Evolutionary conservation across 768 basidiomycete species (phyloP).

Genomic region (Tricholoma saponaceum): DNA sequence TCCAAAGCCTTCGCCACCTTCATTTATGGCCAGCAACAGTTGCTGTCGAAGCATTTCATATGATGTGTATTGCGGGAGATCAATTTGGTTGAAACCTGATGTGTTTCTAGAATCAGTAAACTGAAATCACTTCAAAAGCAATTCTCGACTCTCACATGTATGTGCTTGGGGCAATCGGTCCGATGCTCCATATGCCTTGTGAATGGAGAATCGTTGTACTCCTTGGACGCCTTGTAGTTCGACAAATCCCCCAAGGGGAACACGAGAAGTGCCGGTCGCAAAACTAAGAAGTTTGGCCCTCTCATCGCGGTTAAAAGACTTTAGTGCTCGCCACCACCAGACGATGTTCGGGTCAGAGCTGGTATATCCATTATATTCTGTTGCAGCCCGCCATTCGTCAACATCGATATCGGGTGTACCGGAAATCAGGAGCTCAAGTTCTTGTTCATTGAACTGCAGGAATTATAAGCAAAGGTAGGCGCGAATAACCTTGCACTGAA

Average conservation of each 20-base stretch:
- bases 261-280: conserved; percentile 88
- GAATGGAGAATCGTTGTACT: conserved; percentile 92
- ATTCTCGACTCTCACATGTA: conserved; percentile 57
- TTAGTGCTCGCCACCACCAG: conserved; percentile 99
- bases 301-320: conserved; percentile 96
- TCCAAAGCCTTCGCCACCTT: conserved; percentile 95
- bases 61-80: conserved; percentile 90
- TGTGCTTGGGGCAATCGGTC: conserved; percentile 87
- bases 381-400: conserved; percentile 93
- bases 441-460: conserved; percentile 86
- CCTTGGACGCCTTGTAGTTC: conserved; percentile 96
- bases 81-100: conserved; percentile 90
- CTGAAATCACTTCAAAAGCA: neutral
- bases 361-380: conserved; percentile 85
- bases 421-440: conserved; percentile 89
- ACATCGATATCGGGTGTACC: conserved; percentile 99
- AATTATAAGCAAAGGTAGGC: conserved; percentile 3
- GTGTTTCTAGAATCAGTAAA: conserved; percentile 10
- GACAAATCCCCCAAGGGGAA: conserved; percentile 91
- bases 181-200: conserved; percentile 84
- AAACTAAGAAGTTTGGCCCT: conserved; percentile 96
- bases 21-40: conserved; percentile 87
- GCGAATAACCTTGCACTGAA: neutral
- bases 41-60: conserved; percentile 96
- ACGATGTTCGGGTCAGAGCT: conserved; percentile 92